These are phyloP conservation scores for Cardiospermum halicacabum DNA, from an alignment of 345 rosid genomes.

Conservation along the genomic window DNA sequence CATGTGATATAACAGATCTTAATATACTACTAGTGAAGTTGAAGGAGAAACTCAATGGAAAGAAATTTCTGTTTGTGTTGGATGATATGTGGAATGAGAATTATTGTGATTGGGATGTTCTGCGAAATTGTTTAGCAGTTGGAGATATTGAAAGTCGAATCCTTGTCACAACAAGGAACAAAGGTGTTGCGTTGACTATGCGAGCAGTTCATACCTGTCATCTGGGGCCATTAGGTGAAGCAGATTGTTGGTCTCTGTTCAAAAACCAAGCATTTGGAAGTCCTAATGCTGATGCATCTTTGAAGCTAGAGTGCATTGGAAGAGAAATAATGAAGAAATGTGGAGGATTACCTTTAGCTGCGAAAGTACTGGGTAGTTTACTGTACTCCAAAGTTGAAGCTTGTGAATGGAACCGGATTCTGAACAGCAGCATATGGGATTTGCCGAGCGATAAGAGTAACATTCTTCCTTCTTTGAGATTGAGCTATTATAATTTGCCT, in stretches of 20 bases:
- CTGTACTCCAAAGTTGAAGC: constrained; percentile 23
- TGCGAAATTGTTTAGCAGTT: constrained; percentile 21
- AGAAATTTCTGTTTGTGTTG: constrained; percentile 27
- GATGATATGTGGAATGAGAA: constrained; percentile 40
- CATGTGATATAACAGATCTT: constrained; percentile 25
- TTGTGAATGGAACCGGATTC: constrained; percentile 33
- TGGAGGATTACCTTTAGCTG: constrained; percentile 34
- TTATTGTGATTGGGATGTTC: constrained; percentile 21
- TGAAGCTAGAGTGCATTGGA: constrained; percentile 27
- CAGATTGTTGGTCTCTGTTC: constrained; percentile 30
- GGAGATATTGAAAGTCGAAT: constrained; percentile 32
- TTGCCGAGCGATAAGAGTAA: constrained; percentile 26
- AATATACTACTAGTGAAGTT: constrained; percentile 31
- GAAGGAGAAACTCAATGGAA: constrained; percentile 20
- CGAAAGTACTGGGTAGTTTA: constrained; percentile 35
- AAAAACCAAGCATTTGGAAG: constrained; percentile 18
- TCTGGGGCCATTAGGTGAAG: constrained; percentile 26
- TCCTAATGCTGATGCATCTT: constrained; percentile 11
- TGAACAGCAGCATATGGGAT: constrained; percentile 34
- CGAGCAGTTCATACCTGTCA: constrained; percentile 14
- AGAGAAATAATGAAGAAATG: constrained; percentile 35
- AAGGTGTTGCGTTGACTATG: constrained; percentile 23
- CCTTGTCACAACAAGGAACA: constrained; percentile 33
- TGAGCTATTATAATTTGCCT: constrained; percentile 31
- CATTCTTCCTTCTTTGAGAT: constrained; percentile 24